Percentiles rank a stretch among this genome's conserved stretches.
These are phyloP conservation scores for Elsinoe arachidis DNA, from an alignment of 2,329 filamentous ascomycete species.

Conservation along the genomic window DNA sequence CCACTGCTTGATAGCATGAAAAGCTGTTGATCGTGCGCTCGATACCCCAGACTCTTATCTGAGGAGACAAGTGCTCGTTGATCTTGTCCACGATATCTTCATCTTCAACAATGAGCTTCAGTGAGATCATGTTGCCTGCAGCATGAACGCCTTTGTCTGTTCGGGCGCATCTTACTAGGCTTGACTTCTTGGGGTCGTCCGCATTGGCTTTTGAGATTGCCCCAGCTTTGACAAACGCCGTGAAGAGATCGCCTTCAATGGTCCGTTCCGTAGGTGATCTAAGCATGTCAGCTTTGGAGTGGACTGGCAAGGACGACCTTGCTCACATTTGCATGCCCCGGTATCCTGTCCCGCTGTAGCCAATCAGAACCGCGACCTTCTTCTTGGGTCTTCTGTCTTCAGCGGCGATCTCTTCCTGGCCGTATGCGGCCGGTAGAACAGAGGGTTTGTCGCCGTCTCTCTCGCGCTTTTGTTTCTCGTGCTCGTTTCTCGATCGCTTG, in stretches of 20 bases:
- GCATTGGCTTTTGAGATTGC: constrained; percentile 97
- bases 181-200: constrained; percentile 92
- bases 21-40: constrained; percentile 83
- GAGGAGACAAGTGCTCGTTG: constrained; percentile 72
- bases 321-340: constrained; percentile 79
- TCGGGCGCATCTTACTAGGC: constrained; percentile 82
- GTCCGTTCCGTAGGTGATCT: constrained; percentile 55
- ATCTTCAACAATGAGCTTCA: constrained; percentile 95
- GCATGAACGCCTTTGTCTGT: constrained; percentile 98
- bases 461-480: constrained; percentile 36
- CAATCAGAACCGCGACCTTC: constrained; percentile 92
- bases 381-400: constrained; percentile 86
- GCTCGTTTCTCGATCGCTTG: constrained; percentile 36
- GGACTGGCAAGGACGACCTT: constrained; percentile 23
- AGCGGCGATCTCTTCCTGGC: constrained; percentile 74
- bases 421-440: constrained; percentile 52
- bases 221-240: constrained; percentile 79
- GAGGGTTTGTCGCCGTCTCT: constrained; percentile 31
- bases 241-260: constrained; percentile 91
- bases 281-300: constrained; percentile 10
- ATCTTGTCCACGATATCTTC: constrained; percentile 80
- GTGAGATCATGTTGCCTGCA: constrained; percentile 85
- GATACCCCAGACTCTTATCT: constrained; percentile 94
- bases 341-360: constrained; percentile 93
- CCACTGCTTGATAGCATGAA: constrained; percentile 89